Base-by-base conservation (phyloP, 2,329 filamentous ascomycete genomes). In the Diaporthe aspalathi region DNA sequence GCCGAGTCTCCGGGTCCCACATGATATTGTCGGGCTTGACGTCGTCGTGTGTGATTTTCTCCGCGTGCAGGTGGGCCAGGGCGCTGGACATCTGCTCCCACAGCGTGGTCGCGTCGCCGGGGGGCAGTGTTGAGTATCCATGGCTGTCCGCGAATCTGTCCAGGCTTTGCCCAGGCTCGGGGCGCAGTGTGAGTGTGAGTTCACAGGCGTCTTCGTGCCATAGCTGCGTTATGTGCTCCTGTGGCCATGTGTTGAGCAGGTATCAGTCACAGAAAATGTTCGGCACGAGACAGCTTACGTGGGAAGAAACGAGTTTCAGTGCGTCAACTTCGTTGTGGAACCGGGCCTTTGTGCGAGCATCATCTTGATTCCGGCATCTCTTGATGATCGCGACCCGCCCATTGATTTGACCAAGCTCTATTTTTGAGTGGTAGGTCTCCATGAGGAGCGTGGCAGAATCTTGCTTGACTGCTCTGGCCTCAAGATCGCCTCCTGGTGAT, bases 11-110 rank as follows among this genome's bases (percentile, higher is more conserved):
- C 4, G 32, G 62, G 45, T 72, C 70, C 57, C 56, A 73, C 20
- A 72, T 68, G 17, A 73, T 73, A n/a, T 73, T 73, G 1, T 73
- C 70, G n/a, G 73, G 73, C 47, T 74, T 74, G 2, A 74, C 68
- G 38, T 74, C 73, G 66, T 74, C 73, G 27, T 74, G 73, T 1
- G 63, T 70, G 6, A 74, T 72, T 14, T 20, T 38, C 2, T 35
- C 60, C 14, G 22, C 20, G 16, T 71, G 62, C 12, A 71, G 24
- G 56, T 70, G 24, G 11, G 56, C 45, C 9, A 70, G 24, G 4
- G 47, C 67, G 35, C 47, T 24, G n/a, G 67, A 50, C 2, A 63
- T 70, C 20, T 70, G 67, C 17, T 24, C 17, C 54, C 54, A 60
- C 27, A 70, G 2, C 3, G 17, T 47, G n/a, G 9, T n/a, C 4